A percentile compares a stretch with the other conserved stretches of the same genome.
Evolutionary conservation across 768 basidiomycete genomes (phyloP).

Genomic region (Tulasnella sp.): DNA sequence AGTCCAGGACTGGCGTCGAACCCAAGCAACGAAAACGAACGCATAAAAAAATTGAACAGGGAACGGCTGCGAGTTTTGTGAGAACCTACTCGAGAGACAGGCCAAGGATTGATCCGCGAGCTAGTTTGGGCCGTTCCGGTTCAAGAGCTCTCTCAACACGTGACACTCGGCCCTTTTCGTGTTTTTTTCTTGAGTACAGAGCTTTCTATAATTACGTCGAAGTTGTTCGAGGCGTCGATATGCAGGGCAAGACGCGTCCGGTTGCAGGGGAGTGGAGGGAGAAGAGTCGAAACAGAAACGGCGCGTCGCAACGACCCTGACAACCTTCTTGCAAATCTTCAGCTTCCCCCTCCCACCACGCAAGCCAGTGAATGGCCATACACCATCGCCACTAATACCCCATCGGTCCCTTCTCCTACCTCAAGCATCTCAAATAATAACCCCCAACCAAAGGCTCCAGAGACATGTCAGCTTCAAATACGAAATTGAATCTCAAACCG

Average conservation of each 20-base stretch:
- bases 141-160: background rate
- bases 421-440: background rate
- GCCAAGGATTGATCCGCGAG: background rate
- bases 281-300: background rate
- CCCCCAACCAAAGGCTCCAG: background rate
- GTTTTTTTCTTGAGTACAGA: too few relatives aligned
- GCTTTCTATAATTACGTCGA: too few relatives aligned
- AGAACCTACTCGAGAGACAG: background rate
- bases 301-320: background rate
- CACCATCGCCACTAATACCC: background rate
- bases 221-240: too few relatives aligned
- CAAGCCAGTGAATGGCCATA: background rate
- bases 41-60: background rate
- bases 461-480: background rate
- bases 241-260: background rate
- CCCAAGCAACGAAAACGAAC: background rate
- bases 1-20: background rate
- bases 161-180: too few relatives aligned
- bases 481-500: background rate
- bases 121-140: background rate
- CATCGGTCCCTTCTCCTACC: background rate
- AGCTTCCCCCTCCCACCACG: background rate
- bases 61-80: background rate
- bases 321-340: background rate
- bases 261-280: background rate